These are phyloP conservation scores for Hypoxylon sp. DNA, from an alignment of 2,329 filamentous ascomycete genomes.

Conservation along the genomic window DNA sequence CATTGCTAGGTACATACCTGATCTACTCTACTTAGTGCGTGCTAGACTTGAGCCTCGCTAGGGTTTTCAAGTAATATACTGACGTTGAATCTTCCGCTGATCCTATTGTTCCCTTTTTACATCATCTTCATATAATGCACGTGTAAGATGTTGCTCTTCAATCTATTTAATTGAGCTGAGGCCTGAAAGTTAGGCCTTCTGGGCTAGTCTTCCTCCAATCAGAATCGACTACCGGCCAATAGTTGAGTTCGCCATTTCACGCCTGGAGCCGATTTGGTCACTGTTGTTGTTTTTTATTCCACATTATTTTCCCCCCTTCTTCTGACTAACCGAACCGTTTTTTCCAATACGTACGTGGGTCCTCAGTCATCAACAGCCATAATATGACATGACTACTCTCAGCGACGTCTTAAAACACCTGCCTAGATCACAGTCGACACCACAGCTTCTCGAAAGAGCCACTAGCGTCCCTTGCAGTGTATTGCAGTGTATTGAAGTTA, in stretches of 20 bases:
- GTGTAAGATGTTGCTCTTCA: conserved; percentile 51
- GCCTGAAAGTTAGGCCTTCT: conserved; percentile 37
- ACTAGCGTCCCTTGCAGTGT: conserved; percentile 40
- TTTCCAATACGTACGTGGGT: conserved; percentile 30
- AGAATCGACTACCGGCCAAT: conserved; percentile 36
- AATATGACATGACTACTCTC: conserved; percentile 17
- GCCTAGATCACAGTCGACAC: conserved; percentile 23
- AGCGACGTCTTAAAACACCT: conserved; percentile 20
- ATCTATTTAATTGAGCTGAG: conserved; percentile 49
- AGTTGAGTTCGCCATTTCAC: conserved; percentile 45
- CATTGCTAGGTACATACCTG: conserved; percentile 6
- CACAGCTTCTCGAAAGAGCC: conserved; percentile 28
- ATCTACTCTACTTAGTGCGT: conserved; percentile 20
- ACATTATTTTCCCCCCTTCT: conserved; percentile 18
- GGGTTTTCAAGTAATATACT: conserved; percentile 37
- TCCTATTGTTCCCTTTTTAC: conserved; percentile 39
- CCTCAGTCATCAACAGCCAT: conserved; percentile 20
- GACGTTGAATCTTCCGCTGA: conserved; percentile 38
- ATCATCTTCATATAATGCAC: conserved; percentile 50
- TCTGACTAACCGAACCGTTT: conserved; percentile 20
- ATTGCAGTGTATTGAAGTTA: conserved; percentile 44
- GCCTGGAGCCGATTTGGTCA: conserved; percentile 48
- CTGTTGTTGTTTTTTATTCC: conserved; percentile 35
- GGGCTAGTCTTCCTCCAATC: conserved; percentile 47
- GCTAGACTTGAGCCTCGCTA: conserved; percentile 17